Evolutionary conservation across 192 early-diverging fungal species (phyloP).

Genomic region (Linnemannia zychae): DNA sequence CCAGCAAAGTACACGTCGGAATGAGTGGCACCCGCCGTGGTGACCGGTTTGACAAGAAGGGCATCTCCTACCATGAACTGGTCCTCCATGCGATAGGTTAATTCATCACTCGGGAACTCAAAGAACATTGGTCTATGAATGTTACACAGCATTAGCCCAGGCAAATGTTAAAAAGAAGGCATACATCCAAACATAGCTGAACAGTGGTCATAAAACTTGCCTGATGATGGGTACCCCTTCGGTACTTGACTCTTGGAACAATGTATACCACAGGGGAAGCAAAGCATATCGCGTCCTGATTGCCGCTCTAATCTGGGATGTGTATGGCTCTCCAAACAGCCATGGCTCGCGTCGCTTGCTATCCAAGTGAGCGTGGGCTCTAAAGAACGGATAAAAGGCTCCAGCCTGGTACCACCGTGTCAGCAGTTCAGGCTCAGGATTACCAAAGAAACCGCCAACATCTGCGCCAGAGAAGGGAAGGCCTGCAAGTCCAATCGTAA

Average conservation of each 20-base stretch:
- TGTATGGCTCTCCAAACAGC: slow-evolving; percentile 91
- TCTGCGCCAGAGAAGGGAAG: slow-evolving; percentile 95
- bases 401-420: slow-evolving; percentile 97
- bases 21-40: slow-evolving; percentile 66
- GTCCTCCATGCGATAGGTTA: slow-evolving; percentile 82
- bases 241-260: slow-evolving; percentile 83
- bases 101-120: slow-evolving; percentile 87
- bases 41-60: slow-evolving; percentile 81
- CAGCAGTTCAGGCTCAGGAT: slow-evolving; percentile 89
- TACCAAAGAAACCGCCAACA: slow-evolving; percentile 97
- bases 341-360: slow-evolving; percentile 98
- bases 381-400: slow-evolving; percentile 96
- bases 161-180: neutral
- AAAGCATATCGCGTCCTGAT: slow-evolving; percentile 88
- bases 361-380: slow-evolving; percentile 98
- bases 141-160: neutral
- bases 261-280: slow-evolving; percentile 93
- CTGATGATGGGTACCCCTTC: slow-evolving; percentile 86
- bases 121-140: slow-evolving; percentile 82
- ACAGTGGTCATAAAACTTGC: slow-evolving; percentile 19
- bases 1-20: slow-evolving; percentile 82
- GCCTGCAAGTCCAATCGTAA: slow-evolving; percentile 90
- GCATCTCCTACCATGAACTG: slow-evolving; percentile 93
- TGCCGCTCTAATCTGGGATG: slow-evolving; percentile 81
- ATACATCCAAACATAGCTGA: neutral